Base-by-base conservation (phyloP, 2,329 filamentous ascomycete genomes). In the Botrytis aclada region DNA sequence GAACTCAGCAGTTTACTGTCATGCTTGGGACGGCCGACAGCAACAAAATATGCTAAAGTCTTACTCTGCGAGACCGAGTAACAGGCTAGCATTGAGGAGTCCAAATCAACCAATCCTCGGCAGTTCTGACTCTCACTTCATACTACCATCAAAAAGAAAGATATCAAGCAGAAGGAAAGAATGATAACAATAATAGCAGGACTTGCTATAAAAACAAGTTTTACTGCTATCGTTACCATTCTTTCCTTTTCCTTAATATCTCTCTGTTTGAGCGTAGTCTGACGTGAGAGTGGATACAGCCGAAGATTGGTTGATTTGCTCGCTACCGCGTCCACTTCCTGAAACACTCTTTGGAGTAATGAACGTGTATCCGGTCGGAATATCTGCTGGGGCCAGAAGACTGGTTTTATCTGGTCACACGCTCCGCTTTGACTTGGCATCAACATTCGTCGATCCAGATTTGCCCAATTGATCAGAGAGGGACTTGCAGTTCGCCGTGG, bases 361-460 rank as follows among this genome's bases (percentile, higher is more conserved):
- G 43, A 20, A 58, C 45, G 60, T 43, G 60, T 29, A 29, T 20
- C 32, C 41, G 18, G 6, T 29, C 6, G 4, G 34, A 37, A 54
- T 1, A n/a, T 54, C 25, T 39, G 45, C 9, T 37, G 45, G 45
- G 14, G 25, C 3, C 10, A 34, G 45, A 20, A 0, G 25, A 54
- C n/a, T 12, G 10, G 1, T 22, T 12, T 39, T 14, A 34, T 39
- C n/a, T 18, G 34, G 4, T 20, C 16, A 32, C 51, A 18, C 39
- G 22, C 22, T 45, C 45, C 22, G 45, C 45, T 72, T 74, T 74
- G 45, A 65, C 85, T 85, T 77, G 89, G 88, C 0, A 89, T 83
- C 18, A 79, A 16, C 5, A 29, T 56, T 9, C n/a, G 7, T 1
- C 14, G 18, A 29, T 56, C 4, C 56, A 34, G 6, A n/a, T 65